Base-by-base conservation (phyloP, 768 basidiomycete species). In the Mycena belliarum region DNA sequence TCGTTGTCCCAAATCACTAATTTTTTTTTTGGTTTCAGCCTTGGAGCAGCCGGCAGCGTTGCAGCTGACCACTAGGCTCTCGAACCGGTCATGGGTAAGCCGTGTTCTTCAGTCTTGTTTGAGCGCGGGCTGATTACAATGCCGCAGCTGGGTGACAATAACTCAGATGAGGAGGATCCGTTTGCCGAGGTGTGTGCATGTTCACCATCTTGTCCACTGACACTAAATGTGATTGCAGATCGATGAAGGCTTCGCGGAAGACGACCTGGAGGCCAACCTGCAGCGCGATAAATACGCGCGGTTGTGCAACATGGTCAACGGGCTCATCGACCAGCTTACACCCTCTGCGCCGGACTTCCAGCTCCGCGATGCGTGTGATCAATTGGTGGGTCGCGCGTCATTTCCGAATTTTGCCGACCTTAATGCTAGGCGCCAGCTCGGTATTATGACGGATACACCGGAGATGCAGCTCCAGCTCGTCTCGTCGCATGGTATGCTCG, bases 231-330 rank as follows among this genome's bases (percentile, higher is more conserved):
- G 41, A 10, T 51, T n/a, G 32, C 60, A 89, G 91, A 95, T 96
- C 57, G 94, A 97, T 66, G 95, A 95, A 76, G 91, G 89, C 8
- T 95, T 94, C 64, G 88, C 85, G 2, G 93, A 95, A 63, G 91
- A 93, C 60, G 95, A 96, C 68, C 78, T 97, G 1, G 95, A 97
- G 66, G 83, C 94, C 1, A 96, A 96, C 65, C 78, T 98, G 20
- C 86, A 93, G 60, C 84, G 97, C 28, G 97, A 99, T 75, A 96
- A 97, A 76, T 81, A 93, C 63, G 95, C 97, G 2, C 82, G 94
- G 21, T 75, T 98, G 35, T 93, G 86, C 68, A 88, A 83, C 51
- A 81, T 81, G 37, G 89, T 97, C 52, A 91, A 86, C 61, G 86
- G 89, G 60, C 81, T 95, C 55, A 88, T 98, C 35, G 96, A 97